These are phyloP conservation scores for Exserohilum rostratum DNA, from an alignment of 2,329 filamentous ascomycete species.

Conservation along the genomic window DNA sequence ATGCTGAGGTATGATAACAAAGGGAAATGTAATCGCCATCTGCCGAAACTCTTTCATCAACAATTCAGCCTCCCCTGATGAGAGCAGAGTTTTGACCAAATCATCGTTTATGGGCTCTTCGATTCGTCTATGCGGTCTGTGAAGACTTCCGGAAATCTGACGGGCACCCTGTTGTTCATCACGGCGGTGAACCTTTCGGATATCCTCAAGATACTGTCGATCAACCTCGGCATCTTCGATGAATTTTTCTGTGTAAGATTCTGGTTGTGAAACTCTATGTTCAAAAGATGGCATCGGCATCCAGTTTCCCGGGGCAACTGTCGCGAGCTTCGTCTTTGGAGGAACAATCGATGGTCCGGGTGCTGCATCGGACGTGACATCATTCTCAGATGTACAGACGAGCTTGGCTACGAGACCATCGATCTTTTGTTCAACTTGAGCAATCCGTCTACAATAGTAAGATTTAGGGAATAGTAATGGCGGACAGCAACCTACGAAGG, in stretches of 20 bases:
- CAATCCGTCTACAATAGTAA: constrained; percentile 33
- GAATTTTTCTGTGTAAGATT: constrained; percentile 6
- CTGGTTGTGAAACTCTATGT: constrained; percentile 7
- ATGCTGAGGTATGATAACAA: constrained; percentile 31
- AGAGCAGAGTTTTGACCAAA: constrained; percentile 25
- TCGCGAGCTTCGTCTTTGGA: neutral
- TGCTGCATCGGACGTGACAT: neutral
- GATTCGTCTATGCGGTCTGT: constrained; percentile 18
- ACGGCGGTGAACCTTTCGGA: constrained; percentile 37
- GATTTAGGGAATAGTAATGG: neutral
- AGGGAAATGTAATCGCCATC: constrained; percentile 32
- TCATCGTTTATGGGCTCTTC: constrained; percentile 34
- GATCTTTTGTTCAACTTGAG: constrained; percentile 46
- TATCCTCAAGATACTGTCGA: constrained; percentile 31
- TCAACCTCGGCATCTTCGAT: constrained; percentile 24
- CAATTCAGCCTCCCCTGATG: constrained; percentile 32
- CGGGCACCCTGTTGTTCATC: constrained; percentile 19
- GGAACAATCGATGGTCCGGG: neutral
- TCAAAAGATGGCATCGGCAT: constrained; percentile 34
- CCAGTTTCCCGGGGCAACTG: constrained; percentile 36
- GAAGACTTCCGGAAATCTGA: constrained; percentile 19
- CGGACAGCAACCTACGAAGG: constrained; percentile 38
- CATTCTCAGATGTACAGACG: constrained; percentile 19
- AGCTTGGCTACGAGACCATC: constrained; percentile 44
- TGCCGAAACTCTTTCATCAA: constrained; percentile 33